phyloP scores from a whole-genome alignment of 2,329 filamentous ascomycete genomes.

The Cadophora malorum region DNA sequence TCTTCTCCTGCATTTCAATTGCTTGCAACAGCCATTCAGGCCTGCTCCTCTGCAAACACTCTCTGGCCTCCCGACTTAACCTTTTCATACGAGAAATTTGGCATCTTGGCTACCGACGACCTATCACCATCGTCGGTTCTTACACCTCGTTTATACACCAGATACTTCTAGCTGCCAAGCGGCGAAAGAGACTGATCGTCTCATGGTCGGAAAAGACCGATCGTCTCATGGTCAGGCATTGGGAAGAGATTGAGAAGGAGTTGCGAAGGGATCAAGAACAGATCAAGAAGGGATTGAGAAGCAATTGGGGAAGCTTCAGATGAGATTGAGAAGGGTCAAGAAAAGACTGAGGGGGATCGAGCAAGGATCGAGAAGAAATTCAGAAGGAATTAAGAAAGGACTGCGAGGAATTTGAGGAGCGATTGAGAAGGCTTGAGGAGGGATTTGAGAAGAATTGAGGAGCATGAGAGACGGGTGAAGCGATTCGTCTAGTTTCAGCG shows the following conservation, averaged over 20 bases:
- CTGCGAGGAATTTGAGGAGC: constrained; percentile 9
- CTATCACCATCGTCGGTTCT: constrained; percentile 6
- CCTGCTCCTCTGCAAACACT: constrained; percentile 12
- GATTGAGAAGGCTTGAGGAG: constrained; percentile 8
- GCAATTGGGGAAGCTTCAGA: constrained; percentile 7
- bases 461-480: constrained; percentile 11
- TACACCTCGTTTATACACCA: constrained; percentile 13
- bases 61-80: constrained; percentile 9
- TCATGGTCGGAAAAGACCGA: constrained; percentile 1
- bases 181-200: constrained; percentile 13
- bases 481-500: constrained; percentile 4
- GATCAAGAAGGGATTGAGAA: constrained; percentile 1
- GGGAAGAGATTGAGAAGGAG: constrained; percentile 2
- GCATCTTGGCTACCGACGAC: constrained; percentile 12
- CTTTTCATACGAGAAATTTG: constrained; percentile 15
- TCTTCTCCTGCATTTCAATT: constrained; percentile 10
- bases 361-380: constrained; percentile 14
- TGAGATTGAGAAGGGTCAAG: constrained; percentile 7
- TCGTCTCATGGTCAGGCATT: too few relatives aligned
- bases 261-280: constrained; percentile 1
- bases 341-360: constrained; percentile 11
- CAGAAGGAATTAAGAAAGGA: constrained; percentile 5
- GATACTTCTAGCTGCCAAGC: constrained; percentile 14
- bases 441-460: constrained; percentile 14
- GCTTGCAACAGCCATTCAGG: constrained; percentile 6